phyloP scores from a whole-genome alignment of 2,329 filamentous ascomycete species.

The Madurella mycetomatis region DNA sequence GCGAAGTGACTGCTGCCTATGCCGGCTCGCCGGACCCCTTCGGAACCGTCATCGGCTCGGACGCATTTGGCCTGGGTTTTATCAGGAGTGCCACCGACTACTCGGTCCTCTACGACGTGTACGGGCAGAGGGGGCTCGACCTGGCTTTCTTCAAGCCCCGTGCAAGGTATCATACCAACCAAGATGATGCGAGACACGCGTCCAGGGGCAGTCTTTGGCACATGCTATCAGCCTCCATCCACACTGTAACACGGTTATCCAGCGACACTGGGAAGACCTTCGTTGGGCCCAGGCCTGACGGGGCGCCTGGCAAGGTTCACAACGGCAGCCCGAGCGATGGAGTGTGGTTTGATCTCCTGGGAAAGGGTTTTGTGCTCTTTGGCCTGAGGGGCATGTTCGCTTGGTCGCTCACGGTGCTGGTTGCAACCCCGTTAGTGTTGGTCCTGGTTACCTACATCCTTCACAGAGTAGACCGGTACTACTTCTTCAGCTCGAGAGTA shows the following conservation, averaged over 20 bases:
- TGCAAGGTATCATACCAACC: constrained; percentile 82
- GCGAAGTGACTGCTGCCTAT: constrained; percentile 79
- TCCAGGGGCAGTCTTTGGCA: constrained; percentile 75
- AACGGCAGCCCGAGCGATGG: constrained; percentile 64
- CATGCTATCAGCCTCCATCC: constrained; percentile 82
- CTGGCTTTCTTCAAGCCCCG: constrained; percentile 87
- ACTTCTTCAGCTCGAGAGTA: constrained; percentile 67
- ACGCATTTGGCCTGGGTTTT: constrained; percentile 75
- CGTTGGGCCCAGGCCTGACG: constrained; percentile 51
- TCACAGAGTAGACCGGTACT: constrained; percentile 73
- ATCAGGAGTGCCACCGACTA: constrained; percentile 90
- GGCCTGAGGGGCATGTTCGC: constrained; percentile 80
- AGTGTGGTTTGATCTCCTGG: constrained; percentile 95
- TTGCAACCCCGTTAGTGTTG: constrained; percentile 71
- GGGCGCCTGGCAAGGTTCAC: constrained; percentile 55
- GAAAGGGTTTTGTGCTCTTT: constrained; percentile 72
- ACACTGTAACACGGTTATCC: constrained; percentile 68
- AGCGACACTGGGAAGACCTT: constrained; percentile 65
- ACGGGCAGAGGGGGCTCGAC: constrained; percentile 83
- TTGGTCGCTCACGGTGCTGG: constrained; percentile 76
- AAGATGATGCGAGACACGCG: constrained; percentile 80
- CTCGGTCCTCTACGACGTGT: constrained; percentile 69
- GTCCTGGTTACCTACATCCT: constrained; percentile 66
- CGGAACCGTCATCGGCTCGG: constrained; percentile 73
- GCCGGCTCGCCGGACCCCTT: constrained; percentile 69